phyloP scores from a whole-genome alignment of 2,329 filamentous ascomycete genomes.

The Zasmidium angulare region DNA sequence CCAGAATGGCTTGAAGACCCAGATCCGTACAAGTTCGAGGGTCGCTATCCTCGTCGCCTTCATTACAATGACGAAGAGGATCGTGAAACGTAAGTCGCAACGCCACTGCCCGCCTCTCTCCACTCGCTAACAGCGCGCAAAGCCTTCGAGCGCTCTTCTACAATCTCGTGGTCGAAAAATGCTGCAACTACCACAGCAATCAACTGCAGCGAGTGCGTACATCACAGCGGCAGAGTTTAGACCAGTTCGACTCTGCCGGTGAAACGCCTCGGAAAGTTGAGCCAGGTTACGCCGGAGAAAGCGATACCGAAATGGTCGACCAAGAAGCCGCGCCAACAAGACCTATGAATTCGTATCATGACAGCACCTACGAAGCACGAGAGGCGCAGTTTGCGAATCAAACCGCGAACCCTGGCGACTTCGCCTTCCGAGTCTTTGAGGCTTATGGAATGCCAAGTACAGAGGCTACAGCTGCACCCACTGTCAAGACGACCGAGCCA shows the following conservation, averaged over 20 bases:
- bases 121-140: background rate
- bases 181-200: constrained; percentile 17
- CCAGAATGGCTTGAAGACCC: constrained; percentile 11
- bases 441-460: background rate
- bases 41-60: constrained; percentile 8
- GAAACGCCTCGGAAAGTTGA: background rate
- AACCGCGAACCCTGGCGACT: background rate
- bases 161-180: constrained; percentile 16
- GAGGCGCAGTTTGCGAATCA: background rate
- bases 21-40: constrained; percentile 7
- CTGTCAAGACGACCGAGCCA: background rate
- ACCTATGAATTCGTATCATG: background rate
- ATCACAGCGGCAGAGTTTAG: background rate
- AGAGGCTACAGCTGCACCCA: background rate
- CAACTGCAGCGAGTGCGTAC: constrained; percentile 12
- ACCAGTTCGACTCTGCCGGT: background rate
- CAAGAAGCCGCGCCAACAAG: background rate
- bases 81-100: constrained; percentile 9
- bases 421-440: background rate
- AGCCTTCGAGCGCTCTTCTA: constrained; percentile 13
- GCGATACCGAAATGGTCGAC: background rate
- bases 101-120: background rate
- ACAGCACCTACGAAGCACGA: background rate
- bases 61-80: constrained; percentile 6
- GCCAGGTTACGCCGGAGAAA: background rate